Percentiles rank a stretch among this genome's conserved stretches.
Evolutionary conservation across 2,329 filamentous ascomycete species (phyloP).

Genomic region (Paecilomyces niveus): DNA sequence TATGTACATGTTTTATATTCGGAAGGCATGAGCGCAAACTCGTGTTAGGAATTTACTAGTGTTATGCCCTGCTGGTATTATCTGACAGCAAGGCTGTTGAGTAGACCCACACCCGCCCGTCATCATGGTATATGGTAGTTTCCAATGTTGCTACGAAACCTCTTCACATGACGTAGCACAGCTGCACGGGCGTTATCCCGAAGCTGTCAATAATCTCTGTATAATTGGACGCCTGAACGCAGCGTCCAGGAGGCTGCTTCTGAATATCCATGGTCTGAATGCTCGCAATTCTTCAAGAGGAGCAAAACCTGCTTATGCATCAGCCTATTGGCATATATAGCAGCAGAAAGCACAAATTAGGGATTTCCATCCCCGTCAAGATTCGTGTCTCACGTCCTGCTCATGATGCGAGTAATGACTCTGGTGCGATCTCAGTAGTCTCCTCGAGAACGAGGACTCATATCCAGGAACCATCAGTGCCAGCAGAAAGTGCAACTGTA

Average conservation of each 20-base stretch:
- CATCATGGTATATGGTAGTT: not conserved
- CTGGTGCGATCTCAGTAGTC: no score
- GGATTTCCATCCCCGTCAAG: not conserved
- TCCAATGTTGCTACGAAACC: no score
- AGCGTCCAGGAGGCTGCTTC: no score
- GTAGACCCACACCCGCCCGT: not conserved
- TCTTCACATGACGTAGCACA: no score
- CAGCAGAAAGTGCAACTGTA: no score
- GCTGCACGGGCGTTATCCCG: no score
- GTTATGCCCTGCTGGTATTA: not conserved
- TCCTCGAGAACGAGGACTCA: not conserved
- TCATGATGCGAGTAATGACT: no score
- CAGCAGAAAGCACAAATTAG: not conserved
- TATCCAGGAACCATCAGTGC: not conserved
- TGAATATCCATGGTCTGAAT: no score
- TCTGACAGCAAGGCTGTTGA: not conserved
- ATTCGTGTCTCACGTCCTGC: not conserved
- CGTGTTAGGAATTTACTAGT: not conserved
- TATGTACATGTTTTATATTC: not conserved
- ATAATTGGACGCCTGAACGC: no score
- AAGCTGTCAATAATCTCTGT: no score
- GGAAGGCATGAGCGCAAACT: not conserved
- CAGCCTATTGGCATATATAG: not conserved
- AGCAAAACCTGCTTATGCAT: not conserved
- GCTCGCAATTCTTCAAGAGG: not conserved